phyloP scores from a whole-genome alignment of 805 yeast species.

The Candida namnaoensis region DNA sequence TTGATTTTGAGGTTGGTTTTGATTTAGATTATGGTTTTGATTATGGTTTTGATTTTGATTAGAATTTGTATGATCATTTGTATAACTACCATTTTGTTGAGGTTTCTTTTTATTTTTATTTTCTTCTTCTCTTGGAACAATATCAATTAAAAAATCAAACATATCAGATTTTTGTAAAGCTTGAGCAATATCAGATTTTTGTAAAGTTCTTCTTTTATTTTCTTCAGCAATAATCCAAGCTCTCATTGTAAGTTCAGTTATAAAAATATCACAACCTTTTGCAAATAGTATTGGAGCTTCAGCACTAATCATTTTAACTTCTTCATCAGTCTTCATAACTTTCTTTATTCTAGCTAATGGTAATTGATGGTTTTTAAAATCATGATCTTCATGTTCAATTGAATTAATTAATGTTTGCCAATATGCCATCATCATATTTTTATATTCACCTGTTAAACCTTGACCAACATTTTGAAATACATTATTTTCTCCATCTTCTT shows the following conservation, averaged over 20 bases:
- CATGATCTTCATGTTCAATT: constrained; percentile 80
- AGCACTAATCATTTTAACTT: constrained; percentile 94
- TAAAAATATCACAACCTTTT: constrained; percentile 95
- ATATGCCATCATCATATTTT: constrained; percentile 87
- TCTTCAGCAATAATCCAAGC: constrained; percentile 99
- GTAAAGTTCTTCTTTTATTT: constrained; percentile 88
- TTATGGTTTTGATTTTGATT: constrained; percentile 12
- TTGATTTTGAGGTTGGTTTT: constrained; percentile 15
- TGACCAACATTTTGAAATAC: constrained; percentile 89
- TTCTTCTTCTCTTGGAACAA: constrained; percentile 81
- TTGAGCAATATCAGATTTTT: constrained; percentile 89
- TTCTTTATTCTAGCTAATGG: constrained; percentile 95
- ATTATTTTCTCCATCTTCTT: constrained; percentile 38
- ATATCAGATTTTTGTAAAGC: constrained; percentile 92
- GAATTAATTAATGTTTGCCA: constrained; percentile 95
- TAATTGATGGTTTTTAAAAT: constrained; percentile 87
- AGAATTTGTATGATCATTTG: neutral
- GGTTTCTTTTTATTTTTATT: constrained; percentile 17
- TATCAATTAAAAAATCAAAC: constrained; percentile 95
- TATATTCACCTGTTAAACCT: constrained; percentile 74
- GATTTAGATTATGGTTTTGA: constrained; percentile 16
- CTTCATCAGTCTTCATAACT: constrained; percentile 97
- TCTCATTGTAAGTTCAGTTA: constrained; percentile 94
- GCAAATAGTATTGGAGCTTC: constrained; percentile 98
- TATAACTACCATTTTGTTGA: too few relatives aligned